Conservation (phyloP, 306 rosid species). For the barrel medic (Medicago truncatula) region MtrunA17r5.0-ANR NC_053045.1:52551001-52551500, state of each 20-base stretch:
- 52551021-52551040: conserved; percentile 5
- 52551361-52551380: conserved; percentile 67
- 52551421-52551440: conserved; percentile 54
- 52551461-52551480: conserved; percentile 60
- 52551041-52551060: neutral
- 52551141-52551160: conserved; percentile 64
- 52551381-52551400: conserved; percentile 83
- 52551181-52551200: conserved; percentile 38
- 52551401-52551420: conserved; percentile 75
- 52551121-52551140: conserved; percentile 57
- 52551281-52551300: conserved; percentile 94
- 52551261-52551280: conserved; percentile 74
- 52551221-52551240: conserved; percentile 55
- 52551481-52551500: conserved; percentile 52
- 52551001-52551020: conserved; percentile 16
- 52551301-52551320: conserved; percentile 87
- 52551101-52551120: conserved; percentile 52
- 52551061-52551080: conserved; percentile 71
- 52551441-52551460: conserved; percentile 59
- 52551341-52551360: conserved; percentile 71
- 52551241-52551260: conserved; percentile 48
- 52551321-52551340: conserved; percentile 67
- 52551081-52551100: conserved; percentile 58
- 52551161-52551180: conserved; percentile 59
- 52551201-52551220: conserved; percentile 34